Base-by-base conservation (phyloP, 2,329 filamentous ascomycete genomes). In the Diatrype stigma region DNA sequence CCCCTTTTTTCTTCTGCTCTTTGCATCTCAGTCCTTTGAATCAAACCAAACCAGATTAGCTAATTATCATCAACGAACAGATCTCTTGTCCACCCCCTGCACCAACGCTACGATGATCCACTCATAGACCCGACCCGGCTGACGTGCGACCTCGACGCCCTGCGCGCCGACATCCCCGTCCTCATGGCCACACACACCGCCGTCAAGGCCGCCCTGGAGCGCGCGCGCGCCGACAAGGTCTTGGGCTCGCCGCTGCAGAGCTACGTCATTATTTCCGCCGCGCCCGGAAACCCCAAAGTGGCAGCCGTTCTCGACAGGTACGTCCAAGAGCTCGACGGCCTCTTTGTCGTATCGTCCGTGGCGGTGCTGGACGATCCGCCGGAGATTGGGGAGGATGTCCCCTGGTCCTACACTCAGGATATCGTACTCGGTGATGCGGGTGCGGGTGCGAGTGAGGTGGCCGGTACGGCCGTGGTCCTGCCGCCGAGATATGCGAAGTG, bases 191-290 rank as follows among this genome's bases (percentile, higher is more conserved):
- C 84, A 50, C 79, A 87, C 58, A 73, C 77, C 0, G 85, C 85
- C 2, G 83, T 96, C 61, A 96, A 95, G 70, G 72, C 74, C 0
- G 83, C 84, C 2, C 82, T 92, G 52, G 94, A 97, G 70, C 71
- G 76, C 26, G 90, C 88, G 1, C 81, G 92, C 17, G 71, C 70
- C 2, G 79, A 81, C 51, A 94, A 93, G 67, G 75, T 81, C 34
- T 75, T 96, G 35, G 90, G 90, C 2, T 91, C 87, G 14, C 90
- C 89, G 3, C 78, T 97, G 3, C 88, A 96, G 64, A 89, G 86
- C 47, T 84, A 81, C 7, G 85, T 96, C 1, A 63, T 80, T 6
- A 64, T 92, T 14, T 59, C 70, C 5, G 62, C 81, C 30, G 14
- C 30, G 14, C 14, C 30, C 7, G 7, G 7, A 34, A 7, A 7